phyloP scores from a whole-genome alignment of 495 filamentous ascomycete genomes.

The Neurospora sp. region DNA sequence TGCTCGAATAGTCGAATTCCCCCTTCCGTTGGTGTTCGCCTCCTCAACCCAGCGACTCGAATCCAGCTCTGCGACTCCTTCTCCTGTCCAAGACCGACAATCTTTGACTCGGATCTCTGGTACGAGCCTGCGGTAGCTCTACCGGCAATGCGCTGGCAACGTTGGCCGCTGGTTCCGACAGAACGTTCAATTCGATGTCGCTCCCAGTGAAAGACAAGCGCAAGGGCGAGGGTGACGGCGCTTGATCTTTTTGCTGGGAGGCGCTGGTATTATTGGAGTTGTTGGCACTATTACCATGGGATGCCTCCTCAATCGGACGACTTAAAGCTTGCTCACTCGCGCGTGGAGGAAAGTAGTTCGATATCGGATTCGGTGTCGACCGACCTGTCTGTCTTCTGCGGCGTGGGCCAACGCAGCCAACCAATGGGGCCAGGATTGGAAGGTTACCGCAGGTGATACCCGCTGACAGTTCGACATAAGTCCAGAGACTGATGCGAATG shows the following conservation, averaged over 20 bases:
- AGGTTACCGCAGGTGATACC: slow-evolving; percentile 15
- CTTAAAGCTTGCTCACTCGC: not conserved
- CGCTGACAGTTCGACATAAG: slow-evolving; percentile 12
- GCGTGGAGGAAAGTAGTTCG: not conserved
- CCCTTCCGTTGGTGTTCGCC: too few relatives aligned
- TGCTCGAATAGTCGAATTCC: too few relatives aligned
- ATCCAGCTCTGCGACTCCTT: not conserved
- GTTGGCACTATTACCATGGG: not conserved
- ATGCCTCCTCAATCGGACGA: not conserved
- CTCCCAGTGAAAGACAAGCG: not conserved
- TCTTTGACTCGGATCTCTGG: not conserved
- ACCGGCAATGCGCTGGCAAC: not conserved
- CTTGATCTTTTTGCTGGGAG: not conserved
- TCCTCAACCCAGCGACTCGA: not conserved
- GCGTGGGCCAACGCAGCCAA: slow-evolving; percentile 5
- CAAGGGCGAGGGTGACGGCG: not conserved
- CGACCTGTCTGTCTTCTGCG: not conserved
- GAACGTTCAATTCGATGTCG: not conserved
- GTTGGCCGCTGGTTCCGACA: not conserved
- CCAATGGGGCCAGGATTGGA: slow-evolving; percentile 6
- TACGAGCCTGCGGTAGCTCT: not conserved
- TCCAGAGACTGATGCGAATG: slow-evolving; percentile 9
- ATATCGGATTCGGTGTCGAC: not conserved
- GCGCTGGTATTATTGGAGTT: not conserved
- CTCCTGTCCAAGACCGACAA: not conserved